A percentile compares a stretch with the other conserved stretches of the same genome.
Evolutionary conservation across 495 filamentous ascomycete species (phyloP).

Genomic region (Penicillium coffeae): DNA sequence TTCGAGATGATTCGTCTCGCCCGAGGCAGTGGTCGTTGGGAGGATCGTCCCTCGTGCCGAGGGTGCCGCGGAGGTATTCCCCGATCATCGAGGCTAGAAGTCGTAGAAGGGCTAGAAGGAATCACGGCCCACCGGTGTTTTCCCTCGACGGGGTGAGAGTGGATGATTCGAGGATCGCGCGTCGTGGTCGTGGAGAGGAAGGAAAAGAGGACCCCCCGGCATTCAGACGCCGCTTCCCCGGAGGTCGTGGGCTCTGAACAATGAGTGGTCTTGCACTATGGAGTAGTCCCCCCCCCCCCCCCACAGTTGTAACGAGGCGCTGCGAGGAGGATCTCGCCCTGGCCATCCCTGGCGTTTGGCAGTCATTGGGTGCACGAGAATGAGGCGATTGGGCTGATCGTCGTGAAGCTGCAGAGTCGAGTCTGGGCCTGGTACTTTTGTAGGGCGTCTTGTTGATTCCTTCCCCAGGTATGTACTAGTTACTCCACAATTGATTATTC

Average conservation of each 20-base stretch:
- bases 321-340: background rate
- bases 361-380: conserved; percentile 7
- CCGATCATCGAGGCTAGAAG: background rate
- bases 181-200: too few species aligned
- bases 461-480: background rate
- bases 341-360: background rate
- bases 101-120: background rate
- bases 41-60: background rate
- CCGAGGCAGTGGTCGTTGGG: background rate
- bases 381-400: conserved; percentile 21
- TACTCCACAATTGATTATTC: background rate
- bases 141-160: too few species aligned
- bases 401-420: conserved; percentile 5
- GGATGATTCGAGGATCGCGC: too few species aligned
- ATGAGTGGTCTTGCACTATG: conserved; percentile 11
- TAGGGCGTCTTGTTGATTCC: conserved; percentile 4
- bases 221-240: conserved; percentile 1
- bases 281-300: conserved; percentile 4
- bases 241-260: conserved; percentile 1
- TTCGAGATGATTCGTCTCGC: background rate
- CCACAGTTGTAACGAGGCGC: conserved; percentile 17
- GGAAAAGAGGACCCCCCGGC: background rate
- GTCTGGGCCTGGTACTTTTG: conserved; percentile 4
- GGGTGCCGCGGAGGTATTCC: background rate
- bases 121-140: background rate